Evolutionary conservation across 495 filamentous ascomycete genomes (phyloP), one percentile per base, ranked within the genome.

Genomic region (Penicillium argentinense): DNA sequence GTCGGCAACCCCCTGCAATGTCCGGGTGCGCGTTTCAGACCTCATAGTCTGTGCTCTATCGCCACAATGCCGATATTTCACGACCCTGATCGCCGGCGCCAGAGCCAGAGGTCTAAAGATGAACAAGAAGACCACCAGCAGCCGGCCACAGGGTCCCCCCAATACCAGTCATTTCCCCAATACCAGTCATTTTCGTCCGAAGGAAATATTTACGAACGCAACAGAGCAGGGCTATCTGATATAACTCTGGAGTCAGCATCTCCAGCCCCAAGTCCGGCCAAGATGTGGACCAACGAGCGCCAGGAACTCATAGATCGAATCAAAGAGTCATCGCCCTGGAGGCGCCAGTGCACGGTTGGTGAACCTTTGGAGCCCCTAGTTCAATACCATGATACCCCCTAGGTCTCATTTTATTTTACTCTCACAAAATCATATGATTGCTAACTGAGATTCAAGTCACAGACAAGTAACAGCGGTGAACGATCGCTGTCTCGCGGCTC

Each of bases 291-390:
- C 9, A 59, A 61, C 46, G 80, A 88, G 57, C 79, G 92, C 50
- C 83, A 80, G 39, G 84, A 91, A 65, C 76, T 96, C 50, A 96
- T 97, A 48, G 81, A 89, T 65, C 77, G 85, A 50, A 77, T 96
- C 52, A 97, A 97, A 71, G 83, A 91, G 64, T 86, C 80, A 45
- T 85, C 86, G 38, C 83, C 83, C 13, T 95, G 90, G 89, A 70
- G 79, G 19, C 79, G 82, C 26, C 78, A 78, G 62, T 72, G 72
- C 54, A 73, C 79, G 72, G 87, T 90, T 75, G 61, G 81, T 18
- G 17, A 36, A 30, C 28, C 28, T n/a, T n/a, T n/a, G n/a, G n/a
- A n/a, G n/a, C n/a, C n/a, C n/a, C n/a, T n/a, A n/a, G n/a, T n/a
- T n/a, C n/a, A n/a, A n/a, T n/a, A n/a, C n/a, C n/a, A n/a, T n/a